Base-by-base conservation (phyloP, 257 asterid genomes). In the Rauvolfia tetraphylla region DNA sequence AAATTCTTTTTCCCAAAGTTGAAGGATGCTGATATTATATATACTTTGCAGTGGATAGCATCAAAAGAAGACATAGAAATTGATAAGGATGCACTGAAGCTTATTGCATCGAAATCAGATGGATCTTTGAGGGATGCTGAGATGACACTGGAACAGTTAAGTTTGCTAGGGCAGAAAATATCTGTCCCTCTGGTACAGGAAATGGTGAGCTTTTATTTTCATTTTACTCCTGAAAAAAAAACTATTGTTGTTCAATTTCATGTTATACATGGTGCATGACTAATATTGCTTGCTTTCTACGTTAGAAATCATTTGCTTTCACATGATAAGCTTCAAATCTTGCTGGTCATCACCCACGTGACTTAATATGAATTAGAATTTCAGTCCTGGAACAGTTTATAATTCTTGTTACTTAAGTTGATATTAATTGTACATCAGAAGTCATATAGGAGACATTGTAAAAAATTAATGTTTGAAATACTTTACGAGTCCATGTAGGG, bases 41-140 rank as follows among this genome's bases (percentile, higher is more conserved):
- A 85, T 75, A 83, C 92, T 59, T 81, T 93, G 88, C 96, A 89
- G 81, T 77, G 89, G 86, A 91, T 93, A 73, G 93, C 97, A n/a
- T 81, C 86, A 34, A 87, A 88, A 75, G 98, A 93, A 86, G 93
- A 81, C 75, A 66, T 93, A 57, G 93, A 90, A 75, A 88, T 93
- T 2, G 96, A 90, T 58, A 88, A 85, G 84, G 94, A 90, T 79
- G 97, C 98, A 13, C 79, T 92, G 79, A 93, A 93, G 87, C 96
- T 93, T 74, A 89, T 90, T 80, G 93, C 98, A 34, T 90, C 96
- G 48, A 90, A 89, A 78, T 91, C 97, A 23, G 92, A 91, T 75
- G 98, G 98, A 77, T 93, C 98, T 56, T 75, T 93, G 78, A 88
- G 97, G 73, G 98, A 93, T 76, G 98, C 97, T 41, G 98, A 93